These are phyloP conservation scores for Mrakiaceae sp. DNA, from an alignment of 1,284 basidiomycete genomes.

Conservation along the genomic window DNA sequence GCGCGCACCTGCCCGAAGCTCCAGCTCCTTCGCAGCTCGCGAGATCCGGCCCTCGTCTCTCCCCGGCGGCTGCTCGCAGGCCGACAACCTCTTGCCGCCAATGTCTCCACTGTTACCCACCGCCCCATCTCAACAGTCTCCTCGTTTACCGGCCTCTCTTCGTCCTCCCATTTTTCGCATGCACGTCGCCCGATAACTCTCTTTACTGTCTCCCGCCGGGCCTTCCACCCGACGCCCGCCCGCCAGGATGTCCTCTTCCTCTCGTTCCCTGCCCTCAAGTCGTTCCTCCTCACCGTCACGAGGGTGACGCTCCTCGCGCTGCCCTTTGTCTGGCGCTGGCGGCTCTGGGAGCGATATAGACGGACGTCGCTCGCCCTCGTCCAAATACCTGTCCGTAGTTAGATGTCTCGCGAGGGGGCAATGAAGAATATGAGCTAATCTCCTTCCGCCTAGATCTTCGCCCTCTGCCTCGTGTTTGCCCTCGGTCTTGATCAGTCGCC, in stretches of 20 bases:
- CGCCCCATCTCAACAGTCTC: too few relatives aligned
- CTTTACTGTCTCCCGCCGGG: background rate
- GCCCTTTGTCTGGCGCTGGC: slow-evolving; percentile 40
- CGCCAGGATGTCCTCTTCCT: slow-evolving; percentile 39
- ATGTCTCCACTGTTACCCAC: too few relatives aligned
- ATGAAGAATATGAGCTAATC: slow-evolving; percentile 18
- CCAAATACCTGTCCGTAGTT: slow-evolving; percentile 35
- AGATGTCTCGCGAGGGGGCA: background rate
- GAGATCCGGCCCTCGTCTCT: too few relatives aligned
- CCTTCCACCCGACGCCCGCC: slow-evolving; percentile 21
- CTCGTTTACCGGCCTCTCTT: too few relatives aligned
- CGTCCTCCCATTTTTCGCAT: too few relatives aligned
- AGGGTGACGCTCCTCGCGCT: slow-evolving; percentile 37
- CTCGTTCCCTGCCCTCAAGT: slow-evolving; percentile 38
- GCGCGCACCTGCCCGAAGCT: too few relatives aligned
- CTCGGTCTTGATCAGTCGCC: slow-evolving; percentile 41
- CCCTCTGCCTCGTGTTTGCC: slow-evolving; percentile 40
- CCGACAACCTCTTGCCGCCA: too few relatives aligned
- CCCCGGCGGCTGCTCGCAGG: too few relatives aligned
- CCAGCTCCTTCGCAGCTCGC: too few relatives aligned
- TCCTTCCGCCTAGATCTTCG: slow-evolving; percentile 33
- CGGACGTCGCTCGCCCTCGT: slow-evolving; percentile 34
- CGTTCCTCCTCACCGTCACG: slow-evolving; percentile 34
- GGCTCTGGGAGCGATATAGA: slow-evolving; percentile 36
- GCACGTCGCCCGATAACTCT: too few relatives aligned